Evolutionary conservation across 2,329 filamentous ascomycete species (phyloP).

Genomic region (Cercospora sojina): DNA sequence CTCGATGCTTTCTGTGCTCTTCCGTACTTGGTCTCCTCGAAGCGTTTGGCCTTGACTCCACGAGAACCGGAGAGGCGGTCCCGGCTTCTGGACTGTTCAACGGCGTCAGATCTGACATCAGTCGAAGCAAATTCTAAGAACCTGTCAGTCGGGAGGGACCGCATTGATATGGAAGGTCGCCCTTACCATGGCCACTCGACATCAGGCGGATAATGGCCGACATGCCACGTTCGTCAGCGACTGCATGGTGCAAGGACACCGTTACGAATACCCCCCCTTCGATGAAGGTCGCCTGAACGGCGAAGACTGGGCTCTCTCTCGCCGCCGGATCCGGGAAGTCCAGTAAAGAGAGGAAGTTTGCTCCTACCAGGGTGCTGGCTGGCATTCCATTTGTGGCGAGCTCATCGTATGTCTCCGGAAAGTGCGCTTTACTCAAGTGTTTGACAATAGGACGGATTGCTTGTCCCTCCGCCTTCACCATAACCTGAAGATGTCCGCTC

Average conservation of each 20-base stretch:
- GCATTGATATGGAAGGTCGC: background rate
- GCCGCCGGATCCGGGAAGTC: constrained; percentile 17
- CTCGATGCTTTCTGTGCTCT: background rate
- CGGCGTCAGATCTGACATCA: constrained; percentile 12
- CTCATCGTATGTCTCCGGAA: constrained; percentile 11
- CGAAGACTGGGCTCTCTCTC: constrained; percentile 20
- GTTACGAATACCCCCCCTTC: constrained; percentile 26
- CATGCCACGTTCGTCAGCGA: constrained; percentile 25
- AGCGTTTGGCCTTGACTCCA: constrained; percentile 13
- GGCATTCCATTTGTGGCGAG: constrained; percentile 17
- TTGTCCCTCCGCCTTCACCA: constrained; percentile 18
- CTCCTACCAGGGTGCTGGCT: constrained; percentile 15
- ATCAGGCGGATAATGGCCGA: constrained; percentile 22
- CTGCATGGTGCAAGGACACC: constrained; percentile 27
- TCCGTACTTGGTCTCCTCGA: constrained; percentile 12
- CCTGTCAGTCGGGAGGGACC: background rate
- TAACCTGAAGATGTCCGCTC: constrained; percentile 20
- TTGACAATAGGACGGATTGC: constrained; percentile 21
- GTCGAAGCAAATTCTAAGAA: background rate
- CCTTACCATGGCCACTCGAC: constrained; percentile 20
- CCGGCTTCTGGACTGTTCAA: constrained; percentile 15
- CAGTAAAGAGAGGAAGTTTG: constrained; percentile 20
- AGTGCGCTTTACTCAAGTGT: constrained; percentile 9
- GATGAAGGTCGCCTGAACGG: constrained; percentile 29
- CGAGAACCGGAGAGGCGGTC: constrained; percentile 21